Evolutionary conservation across 2,329 filamentous ascomycete species (phyloP).

Genomic region (Botrytis deweyae): DNA sequence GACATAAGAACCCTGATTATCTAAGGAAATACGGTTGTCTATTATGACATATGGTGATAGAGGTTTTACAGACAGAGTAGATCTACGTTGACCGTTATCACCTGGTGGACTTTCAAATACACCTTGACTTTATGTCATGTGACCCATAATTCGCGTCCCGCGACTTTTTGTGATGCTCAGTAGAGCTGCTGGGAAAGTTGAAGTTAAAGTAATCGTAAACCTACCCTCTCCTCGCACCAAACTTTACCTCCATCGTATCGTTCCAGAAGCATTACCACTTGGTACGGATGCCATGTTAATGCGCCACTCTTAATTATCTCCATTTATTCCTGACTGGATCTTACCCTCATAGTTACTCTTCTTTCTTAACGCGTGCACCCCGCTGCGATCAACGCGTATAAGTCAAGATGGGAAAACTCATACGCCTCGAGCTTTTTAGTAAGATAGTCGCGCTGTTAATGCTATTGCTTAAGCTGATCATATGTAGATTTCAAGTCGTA

Average conservation of each 20-base stretch:
- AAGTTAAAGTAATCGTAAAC: neutral
- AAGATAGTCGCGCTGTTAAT: slow-evolving; percentile 41
- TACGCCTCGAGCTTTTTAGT: slow-evolving; percentile 93
- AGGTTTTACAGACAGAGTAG: neutral
- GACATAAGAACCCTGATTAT: neutral
- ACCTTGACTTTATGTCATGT: neutral
- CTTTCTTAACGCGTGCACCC: slow-evolving; percentile 30
- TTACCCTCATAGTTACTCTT: slow-evolving; percentile 2
- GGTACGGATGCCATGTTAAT: neutral
- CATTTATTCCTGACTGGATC: slow-evolving; percentile 4
- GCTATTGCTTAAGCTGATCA: slow-evolving; percentile 25
- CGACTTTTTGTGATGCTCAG: slow-evolving; percentile 18
- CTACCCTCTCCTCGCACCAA: neutral
- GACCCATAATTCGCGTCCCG: slow-evolving; percentile 18
- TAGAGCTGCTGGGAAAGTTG: neutral
- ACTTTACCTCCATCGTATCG: neutral
- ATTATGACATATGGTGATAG: neutral
- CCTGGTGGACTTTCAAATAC: neutral
- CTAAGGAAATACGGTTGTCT: neutral
- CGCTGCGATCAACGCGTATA: slow-evolving; percentile 32
- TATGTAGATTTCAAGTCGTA: slow-evolving; percentile 94
- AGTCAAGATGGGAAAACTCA: slow-evolving; percentile 86
- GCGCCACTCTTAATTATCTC: neutral
- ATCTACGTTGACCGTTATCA: neutral
- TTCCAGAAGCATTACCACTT: neutral